Base-by-base conservation (phyloP, 2,329 filamentous ascomycete genomes). In the Ceratocystis ficicola region DNA sequence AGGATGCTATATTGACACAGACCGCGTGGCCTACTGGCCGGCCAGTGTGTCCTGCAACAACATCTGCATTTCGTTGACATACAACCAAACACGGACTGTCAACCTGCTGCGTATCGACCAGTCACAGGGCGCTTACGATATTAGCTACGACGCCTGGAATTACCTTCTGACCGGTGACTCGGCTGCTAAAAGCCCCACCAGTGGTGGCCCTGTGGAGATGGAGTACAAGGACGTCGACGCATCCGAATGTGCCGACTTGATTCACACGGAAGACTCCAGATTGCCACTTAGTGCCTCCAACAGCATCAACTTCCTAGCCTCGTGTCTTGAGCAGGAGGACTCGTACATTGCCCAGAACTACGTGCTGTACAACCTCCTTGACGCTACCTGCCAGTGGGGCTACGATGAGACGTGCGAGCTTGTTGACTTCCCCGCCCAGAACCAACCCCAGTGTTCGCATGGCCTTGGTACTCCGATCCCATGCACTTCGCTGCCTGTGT, bases 21-120 rank as follows among this genome's bases (percentile, higher is more conserved):
- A 85, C 76, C 81, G 81, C 52, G 77, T 85, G 48, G 83, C 83
- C 68, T 85, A 85, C 77, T 85, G 81, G 80, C 83, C 83, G 5
- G 71, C 71, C 28, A 71, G 75, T 3, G 76, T 82, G 61, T 76
- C 77, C 75, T 85, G 83, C 76, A 75, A 79, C 74, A 77, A 81
- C 72, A 77, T 85, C 70, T 85, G 83, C 74, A 75, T 84, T 70
- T 78, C 79, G 72, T 74, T 85, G 68, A 77, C 75, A 66, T 74
- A 80, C 72, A 74, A 72, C 55, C 79, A 74, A 66, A 36, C 30
- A 6, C 79, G 80, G 68, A 76, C 74, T 48, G 73, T 86, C 66
- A 77, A 83, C 70, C 81, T 90, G 65, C 78, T 85, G 68, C 78
- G 78, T 72, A 75, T 85, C 69, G 83, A 85, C 75, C 73, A 76